Base-by-base conservation (phyloP, 1,284 basidiomycete genomes). In the Melampsora americana region DNA sequence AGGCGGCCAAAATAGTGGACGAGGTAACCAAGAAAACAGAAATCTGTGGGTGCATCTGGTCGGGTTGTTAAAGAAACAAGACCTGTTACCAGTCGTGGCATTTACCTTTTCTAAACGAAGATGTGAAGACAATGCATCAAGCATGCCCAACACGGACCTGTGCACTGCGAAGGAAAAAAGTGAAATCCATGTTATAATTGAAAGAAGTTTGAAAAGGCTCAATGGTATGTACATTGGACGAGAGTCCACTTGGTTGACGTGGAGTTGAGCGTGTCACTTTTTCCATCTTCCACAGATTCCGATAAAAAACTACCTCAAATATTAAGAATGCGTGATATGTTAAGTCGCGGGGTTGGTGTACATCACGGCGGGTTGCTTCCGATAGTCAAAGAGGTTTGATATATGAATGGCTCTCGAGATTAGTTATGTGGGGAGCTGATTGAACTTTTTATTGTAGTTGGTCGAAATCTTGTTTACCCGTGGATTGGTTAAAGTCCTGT, bases 261-360 rank as follows among this genome's bases (percentile, higher is more conserved):
- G 48, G 5, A 20, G 32, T 50, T 66, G 23, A 39, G 3, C 14
- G 30, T 66, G 16, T 0, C 39, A 30, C 46, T 44, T 32, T 70
- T 42, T 23, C 23, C 32, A 73, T 20, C 5, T 23, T 30, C 26
- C 30, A 64, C 81, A 96, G 93, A 90, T 6, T 88, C 90, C 20
- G 96, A 99, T 84, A 92, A 89, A 83, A 90, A 90, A 78, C 85
- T 99, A n/a, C 96, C 96, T 16, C 96, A 99, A 82, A 97, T 99
- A 78, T 85, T 87, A 71, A 87, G 92, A 39, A 99, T 98, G 90
- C 87, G 92, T 23, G 92, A 96, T 80, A 84, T 99, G 61, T 87
- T 99, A 6, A 89, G 89, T 72, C 88, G 95, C 69, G 96, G 96
- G 46, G 95, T 99, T 72, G 96, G 95, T 14, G 92, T 99, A 0